Evolutionary conservation across 1,284 basidiomycete genomes (phyloP).

Genomic region (Fistulinella cinereoalba): DNA sequence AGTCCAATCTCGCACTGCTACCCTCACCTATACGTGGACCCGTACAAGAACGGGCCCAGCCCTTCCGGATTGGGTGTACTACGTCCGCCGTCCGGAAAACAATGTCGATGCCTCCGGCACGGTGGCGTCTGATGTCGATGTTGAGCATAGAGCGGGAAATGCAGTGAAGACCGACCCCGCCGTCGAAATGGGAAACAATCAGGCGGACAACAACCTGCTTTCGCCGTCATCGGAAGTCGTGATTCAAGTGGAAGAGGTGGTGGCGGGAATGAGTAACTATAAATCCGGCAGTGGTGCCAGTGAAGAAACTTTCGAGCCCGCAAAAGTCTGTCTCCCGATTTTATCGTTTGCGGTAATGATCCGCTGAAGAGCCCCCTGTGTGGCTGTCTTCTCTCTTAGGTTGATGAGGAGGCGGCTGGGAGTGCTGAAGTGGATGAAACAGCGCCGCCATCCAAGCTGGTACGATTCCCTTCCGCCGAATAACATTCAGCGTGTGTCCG

Average conservation of each 20-base stretch:
- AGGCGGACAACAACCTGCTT: background rate
- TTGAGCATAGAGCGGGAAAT: slow-evolving; percentile 22
- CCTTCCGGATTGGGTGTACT: slow-evolving; percentile 53
- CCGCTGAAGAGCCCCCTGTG: slow-evolving; percentile 15
- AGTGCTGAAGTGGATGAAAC: background rate
- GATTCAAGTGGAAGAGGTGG: background rate
- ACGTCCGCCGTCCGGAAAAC: slow-evolving; percentile 34
- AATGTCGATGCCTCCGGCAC: background rate
- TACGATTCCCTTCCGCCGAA: slow-evolving; percentile 35
- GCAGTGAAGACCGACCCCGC: background rate
- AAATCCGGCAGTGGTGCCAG: background rate
- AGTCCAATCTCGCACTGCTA: slow-evolving; percentile 57
- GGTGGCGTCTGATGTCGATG: slow-evolving; percentile 14
- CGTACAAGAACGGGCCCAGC: slow-evolving; percentile 25
- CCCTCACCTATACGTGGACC: slow-evolving; percentile 34
- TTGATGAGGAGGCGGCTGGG: background rate
- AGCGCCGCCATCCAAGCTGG: slow-evolving; percentile 12
- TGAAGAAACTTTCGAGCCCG: background rate
- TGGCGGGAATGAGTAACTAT: background rate
- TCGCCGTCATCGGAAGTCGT: background rate
- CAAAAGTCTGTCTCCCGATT: slow-evolving; percentile 25
- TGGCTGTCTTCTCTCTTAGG: slow-evolving; percentile 14
- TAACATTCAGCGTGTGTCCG: slow-evolving; percentile 34
- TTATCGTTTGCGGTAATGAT: background rate
- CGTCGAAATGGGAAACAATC: background rate